Evolutionary conservation across 441 rosid species (phyloP), one percentile per base, ranked within the genome.

Genomic region (Gossypium lobatum): DNA sequence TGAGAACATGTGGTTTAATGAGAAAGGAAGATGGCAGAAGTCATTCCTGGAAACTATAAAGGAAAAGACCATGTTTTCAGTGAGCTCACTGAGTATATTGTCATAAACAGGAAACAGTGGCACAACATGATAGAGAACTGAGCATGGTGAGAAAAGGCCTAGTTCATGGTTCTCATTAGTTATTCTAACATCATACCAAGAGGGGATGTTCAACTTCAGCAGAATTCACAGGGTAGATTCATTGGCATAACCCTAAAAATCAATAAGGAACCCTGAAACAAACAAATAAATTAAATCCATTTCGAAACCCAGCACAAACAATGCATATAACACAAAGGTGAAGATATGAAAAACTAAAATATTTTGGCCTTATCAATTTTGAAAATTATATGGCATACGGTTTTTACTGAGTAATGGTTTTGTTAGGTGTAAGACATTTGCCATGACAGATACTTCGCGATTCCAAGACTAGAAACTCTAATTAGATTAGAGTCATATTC

Each of bases 161-260:
- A 8, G 48, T 34, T 62, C 23, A 8, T 16, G 16, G 48, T 17
- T 8, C 34, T 34, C n/a, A 17, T 9, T 63, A 37, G 26, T 63
- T 14, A 63, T 37, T 37, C 50, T 63, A 63, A 37, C 68, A 63
- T 63, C 68, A 63, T 37, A 17, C 2, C 68, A 63, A 62, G 23
- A 34, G 26, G 68, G n/a, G 11, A 7, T 62, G 39, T 63, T 9
- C 17, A 63, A 9, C 21, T 18, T 46, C 46, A 1, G 8, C 25
- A 63, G 25, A 63, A 63, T 17, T 62, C 48, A 62, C 21, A 31
- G 48, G 6, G 67, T 31, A 62, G 50, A 7, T 37, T 63, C 48
- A 6, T 63, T 17, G 26, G 26, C 46, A 63, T 2, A 63, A 63
- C 68, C 20, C 48, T 17, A 8, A 34, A 63, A 17, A 16, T 34